Percentiles rank a stretch among this genome's conserved stretches.
phyloP scores from a whole-genome alignment of 2,329 filamentous ascomycete species.

The Alternaria dauci region DNA sequence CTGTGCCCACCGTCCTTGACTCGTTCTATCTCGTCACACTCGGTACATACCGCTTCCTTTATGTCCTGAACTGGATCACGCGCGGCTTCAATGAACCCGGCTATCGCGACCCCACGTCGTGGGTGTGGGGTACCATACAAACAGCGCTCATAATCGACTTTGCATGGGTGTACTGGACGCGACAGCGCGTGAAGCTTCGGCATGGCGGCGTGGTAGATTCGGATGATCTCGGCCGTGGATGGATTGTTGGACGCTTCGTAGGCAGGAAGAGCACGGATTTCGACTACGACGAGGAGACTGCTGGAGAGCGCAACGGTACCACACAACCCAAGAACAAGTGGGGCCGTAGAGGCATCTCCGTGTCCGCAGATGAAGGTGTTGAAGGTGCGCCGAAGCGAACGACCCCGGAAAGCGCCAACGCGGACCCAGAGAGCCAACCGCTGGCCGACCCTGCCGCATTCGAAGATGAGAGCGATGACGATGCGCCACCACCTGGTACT shows the following conservation, averaged over 20 bases:
- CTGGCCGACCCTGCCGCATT: slow-evolving; percentile 58
- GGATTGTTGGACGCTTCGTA: slow-evolving; percentile 81
- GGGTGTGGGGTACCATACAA: slow-evolving; percentile 88
- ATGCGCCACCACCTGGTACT: slow-evolving; percentile 39
- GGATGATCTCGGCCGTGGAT: slow-evolving; percentile 85
- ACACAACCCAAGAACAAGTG: slow-evolving; percentile 57
- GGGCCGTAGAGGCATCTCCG: slow-evolving; percentile 66
- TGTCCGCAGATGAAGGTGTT: slow-evolving; percentile 66
- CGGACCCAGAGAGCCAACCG: slow-evolving; percentile 47
- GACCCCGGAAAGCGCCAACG: slow-evolving; percentile 20
- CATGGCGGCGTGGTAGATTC: slow-evolving; percentile 88
- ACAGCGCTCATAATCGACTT: slow-evolving; percentile 92
- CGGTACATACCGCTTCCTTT: slow-evolving; percentile 86
- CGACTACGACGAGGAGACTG: slow-evolving; percentile 65
- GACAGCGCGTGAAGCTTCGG: slow-evolving; percentile 92
- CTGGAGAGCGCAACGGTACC: slow-evolving; percentile 49
- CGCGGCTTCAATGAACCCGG: slow-evolving; percentile 66
- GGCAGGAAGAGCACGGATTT: slow-evolving; percentile 63
- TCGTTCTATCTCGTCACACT: slow-evolving; percentile 93
- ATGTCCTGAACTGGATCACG: slow-evolving; percentile 90
- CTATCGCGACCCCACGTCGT: slow-evolving; percentile 73
- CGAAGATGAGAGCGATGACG: slow-evolving; percentile 56
- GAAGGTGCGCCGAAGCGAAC: slow-evolving; percentile 43
- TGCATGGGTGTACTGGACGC: slow-evolving; percentile 94
- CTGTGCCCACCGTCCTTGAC: slow-evolving; percentile 92